Percentiles rank a stretch among this genome's conserved stretches.
phyloP scores from a whole-genome alignment of 176 grass and related monocot species.

The Oryza officinalis region DNA sequence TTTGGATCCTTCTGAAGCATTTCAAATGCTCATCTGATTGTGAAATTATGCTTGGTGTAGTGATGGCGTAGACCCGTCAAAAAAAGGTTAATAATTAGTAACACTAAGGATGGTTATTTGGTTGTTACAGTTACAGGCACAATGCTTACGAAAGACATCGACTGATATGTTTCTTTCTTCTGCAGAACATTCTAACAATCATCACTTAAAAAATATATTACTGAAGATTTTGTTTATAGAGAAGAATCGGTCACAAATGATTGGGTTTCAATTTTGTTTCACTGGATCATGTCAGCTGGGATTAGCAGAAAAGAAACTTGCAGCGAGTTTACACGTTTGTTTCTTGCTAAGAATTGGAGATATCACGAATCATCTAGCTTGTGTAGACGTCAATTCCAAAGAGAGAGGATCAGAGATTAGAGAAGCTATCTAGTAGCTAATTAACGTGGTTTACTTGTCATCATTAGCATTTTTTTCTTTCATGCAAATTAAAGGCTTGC shows the following conservation, averaged over 20 bases:
- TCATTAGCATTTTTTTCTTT: conserved; percentile 7
- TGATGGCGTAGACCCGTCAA: neutral
- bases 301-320: conserved; percentile 8
- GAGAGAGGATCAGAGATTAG: neutral
- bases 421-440: neutral
- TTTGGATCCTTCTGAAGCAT: neutral
- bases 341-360: conserved; percentile 19
- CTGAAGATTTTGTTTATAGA: no score
- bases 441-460: neutral
- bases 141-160: conserved; percentile 4
- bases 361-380: conserved; percentile 8
- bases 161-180: neutral
- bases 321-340: neutral
- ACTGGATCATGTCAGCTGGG: neutral
- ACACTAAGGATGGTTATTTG: neutral
- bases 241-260: neutral
- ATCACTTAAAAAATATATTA: conserved; percentile 7
- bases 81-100: neutral
- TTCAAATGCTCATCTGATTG: neutral
- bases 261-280: neutral
- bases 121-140: conserved; percentile 8
- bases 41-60: neutral
- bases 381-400: neutral
- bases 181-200: conserved; percentile 22
- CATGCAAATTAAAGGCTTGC: conserved; percentile 19